A percentile compares a stretch with the other conserved stretches of the same genome.
Evolutionary conservation across 192 early-diverging fungal genomes (phyloP).

Genomic region (Podila verticillata): DNA sequence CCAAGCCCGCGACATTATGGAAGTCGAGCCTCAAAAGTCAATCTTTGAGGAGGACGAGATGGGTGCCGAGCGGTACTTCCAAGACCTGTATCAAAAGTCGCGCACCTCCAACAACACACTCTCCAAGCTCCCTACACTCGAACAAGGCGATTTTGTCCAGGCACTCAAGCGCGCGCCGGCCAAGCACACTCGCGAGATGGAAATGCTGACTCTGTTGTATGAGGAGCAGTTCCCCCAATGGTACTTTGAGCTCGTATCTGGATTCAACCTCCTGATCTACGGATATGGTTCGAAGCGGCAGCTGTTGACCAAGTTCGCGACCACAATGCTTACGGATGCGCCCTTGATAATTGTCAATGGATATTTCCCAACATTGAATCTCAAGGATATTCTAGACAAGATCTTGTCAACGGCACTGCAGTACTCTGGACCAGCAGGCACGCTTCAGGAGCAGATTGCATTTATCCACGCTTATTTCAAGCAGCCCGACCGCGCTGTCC

Average conservation of each 20-base stretch:
- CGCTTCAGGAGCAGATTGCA: constrained; percentile 72
- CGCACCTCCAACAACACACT: constrained; percentile 91
- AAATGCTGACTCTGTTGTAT: constrained; percentile 62
- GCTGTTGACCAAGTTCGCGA: constrained; percentile 82
- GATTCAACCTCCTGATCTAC: constrained; percentile 92
- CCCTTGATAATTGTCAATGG: constrained; percentile 87
- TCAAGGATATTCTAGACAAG: constrained; percentile 78
- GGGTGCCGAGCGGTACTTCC: constrained; percentile 83
- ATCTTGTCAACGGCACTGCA: constrained; percentile 56
- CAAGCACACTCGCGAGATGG: constrained; percentile 72
- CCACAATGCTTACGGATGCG: constrained; percentile 57
- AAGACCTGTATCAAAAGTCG: constrained; percentile 65
- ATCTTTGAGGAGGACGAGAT: constrained; percentile 56
- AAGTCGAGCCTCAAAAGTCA: constrained; percentile 24
- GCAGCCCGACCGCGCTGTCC: constrained; percentile 52
- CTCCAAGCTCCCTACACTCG: constrained; percentile 79
- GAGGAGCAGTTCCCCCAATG: constrained; percentile 84
- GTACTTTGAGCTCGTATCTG: constrained; percentile 83
- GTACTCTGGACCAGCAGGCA: constrained; percentile 54
- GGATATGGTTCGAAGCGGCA: constrained; percentile 93
- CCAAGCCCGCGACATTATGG: not conserved
- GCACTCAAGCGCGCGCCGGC: constrained; percentile 60
- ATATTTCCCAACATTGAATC: constrained; percentile 78
- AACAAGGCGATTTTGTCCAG: constrained; percentile 70
- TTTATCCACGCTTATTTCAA: constrained; percentile 74